Base-by-base conservation (phyloP, 2,329 filamentous ascomycete genomes). In the Beauveria rudraprayagi region DNA sequence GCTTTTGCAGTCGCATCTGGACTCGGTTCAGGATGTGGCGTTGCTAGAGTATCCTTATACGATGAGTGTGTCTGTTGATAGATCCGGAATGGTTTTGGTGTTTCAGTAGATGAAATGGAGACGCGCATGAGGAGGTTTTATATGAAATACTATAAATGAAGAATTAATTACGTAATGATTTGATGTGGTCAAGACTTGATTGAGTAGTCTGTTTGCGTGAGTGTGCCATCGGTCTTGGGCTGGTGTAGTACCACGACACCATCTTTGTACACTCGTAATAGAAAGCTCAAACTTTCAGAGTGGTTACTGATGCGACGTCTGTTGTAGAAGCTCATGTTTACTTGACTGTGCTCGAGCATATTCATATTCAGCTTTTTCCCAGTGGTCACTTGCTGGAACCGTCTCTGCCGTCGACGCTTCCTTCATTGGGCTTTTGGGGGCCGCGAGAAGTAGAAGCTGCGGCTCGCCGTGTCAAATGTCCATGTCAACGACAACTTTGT, bases 1-100 rank as follows among this genome's bases (percentile, higher is more conserved):
- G 73, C 73, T 99, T 66, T 76, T 97, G 61, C 89, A 86, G 71
- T 91, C 88, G 62, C 94, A 99, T 75, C 74, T 97, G 68, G 94
- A 99, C 75, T 86, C 86, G 3, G 87, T 99, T 62, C 83, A 90
- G 69, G 93, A 97, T 75, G 86, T 97, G 66, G 89, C 89, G n/a
- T 77, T 97, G 69, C 74, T 99, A 66, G 91, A 97, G 77, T 81
- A 84, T 65, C 94, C 94, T 26, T 97, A 96, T 73, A 89, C 89
- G 5, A 97, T 97, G 91, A 89, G 92, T 40, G 81, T 97, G 55
- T 95, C 90, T 66, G 92, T 89, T 59, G 94, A 99, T 78, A 81
- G 93, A 67, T 90, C 88, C 44, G 94, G 94, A 0, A 87, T 93
- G 71, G 86, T 97, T 51, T 96, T 94, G 79, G 87, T 97, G 58